A percentile compares a stretch with the other conserved stretches of the same genome.
These are phyloP conservation scores for Ilex asprella DNA, from an alignment of 257 asterid genomes.

Conservation along the genomic window DNA sequence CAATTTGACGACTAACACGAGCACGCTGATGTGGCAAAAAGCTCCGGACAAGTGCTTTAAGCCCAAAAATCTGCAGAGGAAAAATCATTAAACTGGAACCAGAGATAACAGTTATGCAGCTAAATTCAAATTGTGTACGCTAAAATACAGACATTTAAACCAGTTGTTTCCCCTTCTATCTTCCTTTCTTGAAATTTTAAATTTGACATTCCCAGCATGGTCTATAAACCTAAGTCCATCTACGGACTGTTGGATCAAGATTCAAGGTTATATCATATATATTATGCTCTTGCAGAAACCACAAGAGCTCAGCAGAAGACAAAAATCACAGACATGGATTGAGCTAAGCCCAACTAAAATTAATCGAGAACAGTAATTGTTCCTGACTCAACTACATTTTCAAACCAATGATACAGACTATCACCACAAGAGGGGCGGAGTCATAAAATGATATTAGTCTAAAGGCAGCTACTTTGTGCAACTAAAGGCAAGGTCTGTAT, in stretches of 20 bases:
- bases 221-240: background rate
- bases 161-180: too few relatives aligned
- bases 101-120: background rate
- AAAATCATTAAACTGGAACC: background rate
- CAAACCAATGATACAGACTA: background rate
- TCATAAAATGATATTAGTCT: background rate
- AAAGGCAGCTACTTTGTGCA: too few relatives aligned
- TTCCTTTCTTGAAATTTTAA: too few relatives aligned
- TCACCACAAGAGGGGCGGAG: background rate
- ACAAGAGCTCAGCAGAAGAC: background rate
- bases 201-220: too few relatives aligned
- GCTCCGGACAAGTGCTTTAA: conserved; percentile 71
- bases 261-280: background rate
- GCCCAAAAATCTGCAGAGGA: conserved; percentile 69
- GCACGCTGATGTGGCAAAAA: conserved; percentile 54
- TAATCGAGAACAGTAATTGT: background rate
- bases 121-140: too few relatives aligned
- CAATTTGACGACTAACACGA: conserved; percentile 36
- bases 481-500: too few relatives aligned
- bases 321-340: too few relatives aligned
- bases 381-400: background rate
- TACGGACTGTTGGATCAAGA: background rate
- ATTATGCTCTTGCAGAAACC: background rate
- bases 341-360: background rate
- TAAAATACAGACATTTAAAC: too few relatives aligned